These are phyloP conservation scores for Pichiaceae sp. DNA, from an alignment of 1,139 yeast genomes.

Conservation along the genomic window DNA sequence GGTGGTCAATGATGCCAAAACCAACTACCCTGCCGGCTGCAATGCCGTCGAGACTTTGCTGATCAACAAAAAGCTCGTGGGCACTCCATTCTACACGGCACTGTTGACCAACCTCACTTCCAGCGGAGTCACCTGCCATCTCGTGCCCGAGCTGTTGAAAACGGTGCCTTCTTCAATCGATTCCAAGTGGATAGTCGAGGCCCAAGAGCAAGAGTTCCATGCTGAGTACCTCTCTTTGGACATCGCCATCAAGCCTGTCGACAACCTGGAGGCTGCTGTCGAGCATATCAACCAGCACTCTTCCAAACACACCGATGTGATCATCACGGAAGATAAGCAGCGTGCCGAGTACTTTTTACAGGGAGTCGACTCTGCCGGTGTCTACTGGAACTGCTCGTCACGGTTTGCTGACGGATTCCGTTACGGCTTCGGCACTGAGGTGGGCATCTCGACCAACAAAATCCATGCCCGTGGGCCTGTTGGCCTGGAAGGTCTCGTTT, in stretches of 20 bases:
- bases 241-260: constrained; percentile 61
- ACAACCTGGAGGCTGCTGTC: constrained; percentile 60
- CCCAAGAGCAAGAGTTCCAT: constrained; percentile 59
- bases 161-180: constrained; percentile 15
- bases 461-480: constrained; percentile 99
- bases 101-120: constrained; percentile 42
- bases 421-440: constrained; percentile 98
- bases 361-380: constrained; percentile 92
- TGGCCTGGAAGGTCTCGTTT: constrained; percentile 92
- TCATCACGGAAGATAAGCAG: constrained; percentile 64
- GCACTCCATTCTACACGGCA: constrained; percentile 22
- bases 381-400: constrained; percentile 97
- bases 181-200: constrained; percentile 28
- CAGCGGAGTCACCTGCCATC: constrained; percentile 69
- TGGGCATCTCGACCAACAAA: constrained; percentile 93
- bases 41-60: constrained; percentile 89
- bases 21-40: constrained; percentile 97
- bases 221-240: constrained; percentile 80
- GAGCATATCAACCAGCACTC: constrained; percentile 82
- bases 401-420: constrained; percentile 98
- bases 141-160: constrained; percentile 42
- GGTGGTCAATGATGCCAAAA: constrained; percentile 77
- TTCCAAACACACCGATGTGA: constrained; percentile 93
- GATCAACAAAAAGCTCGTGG: constrained; percentile 44
- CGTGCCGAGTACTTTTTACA: constrained; percentile 71